Evolutionary conservation across 2,329 filamentous ascomycete species (phyloP), one percentile per base, ranked within the genome.

Genomic region (Thielaviopsis populi): DNA sequence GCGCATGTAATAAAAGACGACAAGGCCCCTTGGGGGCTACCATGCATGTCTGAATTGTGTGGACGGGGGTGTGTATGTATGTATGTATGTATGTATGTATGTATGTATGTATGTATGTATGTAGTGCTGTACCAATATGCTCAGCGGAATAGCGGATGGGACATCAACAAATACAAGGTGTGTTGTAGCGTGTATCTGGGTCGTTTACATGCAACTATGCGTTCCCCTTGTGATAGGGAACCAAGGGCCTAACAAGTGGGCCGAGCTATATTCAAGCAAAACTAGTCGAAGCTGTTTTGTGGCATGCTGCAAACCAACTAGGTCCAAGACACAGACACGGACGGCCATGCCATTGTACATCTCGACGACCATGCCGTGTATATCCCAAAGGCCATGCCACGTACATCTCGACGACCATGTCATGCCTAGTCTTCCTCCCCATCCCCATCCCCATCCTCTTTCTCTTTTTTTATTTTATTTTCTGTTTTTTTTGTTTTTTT

Each of bases 401-500:
- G 42, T n/a, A 33, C 7, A 37, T 10, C 33, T 37, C 33, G 10
- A 37, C 33, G 8, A 37, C 1, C 8, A 37, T 8, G 10, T 37
- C 42, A 46, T 19, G 13, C 42, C 13, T 11, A 15, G 41, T 4
- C 42, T 46, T 4, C 3, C 15, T 46, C 15, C 42, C 42, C 42
- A 1, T n/a, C 6, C 42, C 4, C n/a, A 13, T 4, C 13, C 48
- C 24, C 24, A 22, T 27, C 24, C 5, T 59, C 19, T 27, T 42
- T 41, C n/a, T 59, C 56, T 59, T 19, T 43, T 42, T 42, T 59
- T 60, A 27, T 59, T 30, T 17, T 33, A 3, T 17, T 41, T 48
- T 30, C 41, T 24, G 13, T 59, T 61, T 61, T 60, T 50, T 61
- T 43, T 60, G 19, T 27, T 22, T 43, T 56, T 54, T 61, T 42